Evolutionary conservation across 371 early-diverging fungal genomes (phyloP), one percentile per base, ranked within the genome.

Genomic region (Mortierella polycephala): DNA sequence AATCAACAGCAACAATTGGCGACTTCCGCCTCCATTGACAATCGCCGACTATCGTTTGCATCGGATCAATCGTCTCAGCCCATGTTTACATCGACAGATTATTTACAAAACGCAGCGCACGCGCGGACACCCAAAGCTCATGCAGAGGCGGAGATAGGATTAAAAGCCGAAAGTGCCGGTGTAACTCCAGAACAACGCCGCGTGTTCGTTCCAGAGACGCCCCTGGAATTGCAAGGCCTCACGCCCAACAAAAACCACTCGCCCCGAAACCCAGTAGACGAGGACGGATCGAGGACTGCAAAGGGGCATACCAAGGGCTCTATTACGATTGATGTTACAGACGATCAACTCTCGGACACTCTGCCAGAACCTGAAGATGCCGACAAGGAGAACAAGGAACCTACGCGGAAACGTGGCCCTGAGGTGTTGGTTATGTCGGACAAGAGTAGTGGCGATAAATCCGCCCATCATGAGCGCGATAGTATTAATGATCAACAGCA

Each of bases 51-150:
- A 39, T 47, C 51, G 37, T 57, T 64, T 50, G 60, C 30, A 7
- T 71, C 72, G 23, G 68, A 77, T 47, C 72, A 61, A 46, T 77
- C 77, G 5, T 77, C 77, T 3, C 71, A 71, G 14, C 67, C 72
- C 30, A 75, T 75, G 61, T 75, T 71, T 57, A 71, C 70, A 13
- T 61, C 64, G 1, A 56, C 49, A 0, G 69, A 64, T 46, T 57
- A 44, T 42, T 16, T 47, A 40, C 6, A 23, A 40, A 16, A 16
- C 30, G 44, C 47, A 49, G 49, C 14, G 14, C 51, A n/a, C 51
- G 7, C 51, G 9, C 51, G 20, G 16, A 51, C 51, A 6, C 51
- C 51, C 9, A 51, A 51, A 18, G 51, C n/a, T 30, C 30, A 30
- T 30, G 30, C 30, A 30, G 30, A 30, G 30, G 4, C 30, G 30